A percentile compares a stretch with the other conserved stretches of the same genome.
These are phyloP conservation scores for Bimuria novae-zelandiae DNA, from an alignment of 2,329 filamentous ascomycete species.

Conservation along the genomic window DNA sequence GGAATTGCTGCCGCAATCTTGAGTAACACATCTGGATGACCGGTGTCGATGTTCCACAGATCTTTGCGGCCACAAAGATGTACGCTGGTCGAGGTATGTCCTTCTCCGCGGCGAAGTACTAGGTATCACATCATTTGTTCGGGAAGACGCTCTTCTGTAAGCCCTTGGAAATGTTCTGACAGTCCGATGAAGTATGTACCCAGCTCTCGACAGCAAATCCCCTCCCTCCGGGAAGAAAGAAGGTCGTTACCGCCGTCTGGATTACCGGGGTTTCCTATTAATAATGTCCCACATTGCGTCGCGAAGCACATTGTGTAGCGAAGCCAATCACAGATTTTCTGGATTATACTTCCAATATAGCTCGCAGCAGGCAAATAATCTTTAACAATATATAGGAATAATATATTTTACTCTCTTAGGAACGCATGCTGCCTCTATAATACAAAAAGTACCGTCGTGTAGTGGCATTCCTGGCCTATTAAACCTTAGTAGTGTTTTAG, in stretches of 20 bases:
- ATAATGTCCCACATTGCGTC: neutral
- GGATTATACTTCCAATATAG: neutral
- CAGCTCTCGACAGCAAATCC: no score
- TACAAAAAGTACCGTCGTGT: neutral
- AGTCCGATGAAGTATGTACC: no score
- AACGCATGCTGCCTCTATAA: neutral
- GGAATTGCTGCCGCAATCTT: no score
- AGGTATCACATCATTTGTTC: no score
- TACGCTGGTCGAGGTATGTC: no score
- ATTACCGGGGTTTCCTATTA: neutral
- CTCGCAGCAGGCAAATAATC: neutral
- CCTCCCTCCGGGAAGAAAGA: neutral
- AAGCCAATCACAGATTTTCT: neutral
- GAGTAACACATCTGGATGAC: no score
- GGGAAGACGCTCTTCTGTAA: no score
- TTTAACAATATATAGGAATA: neutral
- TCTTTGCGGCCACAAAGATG: no score
- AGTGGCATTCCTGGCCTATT: neutral
- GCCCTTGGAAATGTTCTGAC: no score
- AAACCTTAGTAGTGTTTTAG: neutral
- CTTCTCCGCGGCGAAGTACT: no score
- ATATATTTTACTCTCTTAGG: neutral
- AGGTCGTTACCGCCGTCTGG: neutral
- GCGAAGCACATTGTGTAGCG: neutral
- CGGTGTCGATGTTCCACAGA: no score